These are phyloP conservation scores for Vitellaria paradoxa DNA, from an alignment of 179 eudicot species.

Conservation along the genomic window DNA sequence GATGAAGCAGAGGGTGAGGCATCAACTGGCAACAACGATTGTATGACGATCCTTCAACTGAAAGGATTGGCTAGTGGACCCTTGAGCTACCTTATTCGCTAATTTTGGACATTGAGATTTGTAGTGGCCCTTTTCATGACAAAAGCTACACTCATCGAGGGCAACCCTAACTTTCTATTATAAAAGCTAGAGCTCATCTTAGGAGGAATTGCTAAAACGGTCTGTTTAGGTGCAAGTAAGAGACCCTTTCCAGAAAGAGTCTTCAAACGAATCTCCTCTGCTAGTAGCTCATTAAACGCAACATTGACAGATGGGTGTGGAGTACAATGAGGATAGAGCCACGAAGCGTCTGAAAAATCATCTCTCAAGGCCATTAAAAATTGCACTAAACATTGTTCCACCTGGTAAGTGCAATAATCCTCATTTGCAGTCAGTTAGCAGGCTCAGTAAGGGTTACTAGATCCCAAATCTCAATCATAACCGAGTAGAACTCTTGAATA, in stretches of 20 bases:
- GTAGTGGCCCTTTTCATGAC: neutral
- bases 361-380: no score
- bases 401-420: neutral
- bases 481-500: neutral
- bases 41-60: no score
- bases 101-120: neutral
- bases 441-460: neutral
- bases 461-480: neutral
- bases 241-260: neutral
- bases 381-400: neutral
- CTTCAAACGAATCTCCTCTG: no score
- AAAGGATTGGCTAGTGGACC: neutral
- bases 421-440: neutral
- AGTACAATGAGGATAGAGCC: no score
- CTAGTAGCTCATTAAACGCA: no score
- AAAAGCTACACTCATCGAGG: neutral
- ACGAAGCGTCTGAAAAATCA: no score
- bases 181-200: neutral
- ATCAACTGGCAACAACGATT: no score
- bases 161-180: neutral
- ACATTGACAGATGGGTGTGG: no score
- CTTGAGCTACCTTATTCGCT: neutral
- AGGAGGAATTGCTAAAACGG: neutral
- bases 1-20: no score
- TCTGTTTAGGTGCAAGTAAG: neutral